Conservation (phyloP, 768 basidiomycete species). For the Cyclocybe aegerita region DNA sequence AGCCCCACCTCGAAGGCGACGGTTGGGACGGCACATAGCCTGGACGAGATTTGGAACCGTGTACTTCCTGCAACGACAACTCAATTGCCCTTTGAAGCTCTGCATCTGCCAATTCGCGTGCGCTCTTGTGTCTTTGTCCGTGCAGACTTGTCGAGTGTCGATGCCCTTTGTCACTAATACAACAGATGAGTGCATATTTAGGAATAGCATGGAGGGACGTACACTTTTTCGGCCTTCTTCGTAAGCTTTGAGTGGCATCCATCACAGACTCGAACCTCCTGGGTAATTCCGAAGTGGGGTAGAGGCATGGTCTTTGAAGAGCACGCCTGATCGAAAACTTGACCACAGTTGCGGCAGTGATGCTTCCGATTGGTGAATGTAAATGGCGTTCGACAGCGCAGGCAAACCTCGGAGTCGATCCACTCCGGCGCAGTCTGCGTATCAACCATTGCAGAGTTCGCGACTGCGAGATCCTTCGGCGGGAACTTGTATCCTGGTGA, state of each 20-base stretch:
- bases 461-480: slow-evolving; percentile 66
- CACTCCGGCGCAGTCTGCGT: slow-evolving; percentile 93
- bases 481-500: slow-evolving; percentile 79
- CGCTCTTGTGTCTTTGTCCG: slow-evolving; percentile 50
- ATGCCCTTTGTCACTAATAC: slow-evolving; percentile 43
- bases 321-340: slow-evolving; percentile 93
- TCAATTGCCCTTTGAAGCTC: slow-evolving; percentile 94
- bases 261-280: slow-evolving; percentile 94
- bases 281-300: slow-evolving; percentile 90
- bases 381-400: slow-evolving; percentile 89
- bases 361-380: slow-evolving; percentile 97
- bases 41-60: slow-evolving; percentile 47
- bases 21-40: slow-evolving; percentile 75
- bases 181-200: neutral
- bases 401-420: slow-evolving; percentile 95
- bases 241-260: slow-evolving; percentile 78
- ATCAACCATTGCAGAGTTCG: slow-evolving; percentile 84
- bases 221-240: slow-evolving; percentile 63
- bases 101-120: slow-evolving; percentile 71
- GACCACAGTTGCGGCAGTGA: slow-evolving; percentile 97
- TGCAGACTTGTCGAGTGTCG: slow-evolving; percentile 56
- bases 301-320: slow-evolving; percentile 81
- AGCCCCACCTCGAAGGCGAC: slow-evolving; percentile 50
- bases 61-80: slow-evolving; percentile 80
- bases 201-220: slow-evolving; percentile 17